Evolutionary conservation across 1,284 basidiomycete genomes (phyloP), one percentile per base, ranked within the genome.

Genomic region (Apiotrichum gracile): DNA sequence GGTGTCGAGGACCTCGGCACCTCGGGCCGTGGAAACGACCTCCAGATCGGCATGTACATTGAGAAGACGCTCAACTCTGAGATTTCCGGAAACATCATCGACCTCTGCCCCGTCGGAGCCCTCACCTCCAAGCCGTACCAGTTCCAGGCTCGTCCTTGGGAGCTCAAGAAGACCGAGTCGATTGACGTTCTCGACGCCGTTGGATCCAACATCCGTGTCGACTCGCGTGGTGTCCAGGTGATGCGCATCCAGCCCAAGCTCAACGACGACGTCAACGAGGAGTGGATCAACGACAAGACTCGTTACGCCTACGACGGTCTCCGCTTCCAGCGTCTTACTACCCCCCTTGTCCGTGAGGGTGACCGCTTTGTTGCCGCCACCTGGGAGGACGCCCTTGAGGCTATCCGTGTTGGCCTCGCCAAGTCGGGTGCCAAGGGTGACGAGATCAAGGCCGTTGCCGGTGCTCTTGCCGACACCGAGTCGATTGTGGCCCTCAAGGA

Each of bases 271-370:
- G 86, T 99, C 58, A 99, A 99, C 76, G 96, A 99, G 79, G 96
- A 99, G 77, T 98, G 96, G 94, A 96, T 99, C 76, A 93, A 85
- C 76, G 94, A 99, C 82, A 98, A 98, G 83, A 94, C 94, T 2
- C 88, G 96, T 58, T 94, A 91, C 75, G 90, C 94, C 2, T 88
- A 91, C 73, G 96, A 99, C 67, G 96, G 96, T 39, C 83, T 99
- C 48, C 86, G 86, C 68, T 94, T 91, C 81, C 96, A 99, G 76
- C 87, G 94, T 34, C 79, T 99, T 66, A 97, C 93, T 16, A 87
- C 85, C 1, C 96, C 96, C 9, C 82, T 98, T 37, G 79, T 97
- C 67, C 90, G 93, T 73, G 81, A 87, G 64, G 93, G 89, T 37
- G 91, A 94, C 74, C 85, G 91, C 42, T 98, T 98, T 70, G 87